Conservation (phyloP, 306 rosid genomes). For the Elaeagnus macrophylla region DNA sequence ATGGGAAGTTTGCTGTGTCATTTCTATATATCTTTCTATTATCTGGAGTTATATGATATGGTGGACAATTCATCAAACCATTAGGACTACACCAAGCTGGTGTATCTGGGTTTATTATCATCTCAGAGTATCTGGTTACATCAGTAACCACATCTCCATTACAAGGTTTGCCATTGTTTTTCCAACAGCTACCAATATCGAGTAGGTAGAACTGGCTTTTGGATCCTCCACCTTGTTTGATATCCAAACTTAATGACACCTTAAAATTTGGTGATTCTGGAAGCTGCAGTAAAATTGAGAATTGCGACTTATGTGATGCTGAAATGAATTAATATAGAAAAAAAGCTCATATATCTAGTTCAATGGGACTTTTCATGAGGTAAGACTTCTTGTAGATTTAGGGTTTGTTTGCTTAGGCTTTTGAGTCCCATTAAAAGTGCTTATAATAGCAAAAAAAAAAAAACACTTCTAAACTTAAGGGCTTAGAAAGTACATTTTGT, state of each 20-base stretch:
- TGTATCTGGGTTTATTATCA: constrained; percentile 53
- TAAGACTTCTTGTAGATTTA: no score
- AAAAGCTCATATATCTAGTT: no score
- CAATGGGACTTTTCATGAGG: no score
- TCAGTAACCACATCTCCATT: constrained; percentile 42
- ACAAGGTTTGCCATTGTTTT: constrained; percentile 49
- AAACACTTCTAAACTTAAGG: no score
- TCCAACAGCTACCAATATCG: constrained; percentile 67
- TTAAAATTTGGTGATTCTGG: constrained; percentile 57
- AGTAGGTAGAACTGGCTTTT: constrained; percentile 62
- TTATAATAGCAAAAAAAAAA: no score
- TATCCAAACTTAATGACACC: constrained; percentile 42
- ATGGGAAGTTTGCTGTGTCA: constrained; percentile 65
- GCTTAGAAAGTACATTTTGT: no score
- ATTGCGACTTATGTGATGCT: no score
- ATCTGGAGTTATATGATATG: constrained; percentile 59
- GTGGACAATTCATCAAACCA: constrained; percentile 50
- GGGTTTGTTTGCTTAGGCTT: no score
- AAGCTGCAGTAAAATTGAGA: constrained; percentile 28
- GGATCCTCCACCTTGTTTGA: constrained; percentile 50
- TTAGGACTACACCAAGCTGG: constrained; percentile 48
- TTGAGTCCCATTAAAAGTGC: no score
- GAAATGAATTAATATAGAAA: no score
- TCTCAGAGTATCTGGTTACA: constrained; percentile 58
- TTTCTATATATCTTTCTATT: constrained; percentile 51